Base-by-base conservation (phyloP, 768 basidiomycete genomes). In the Mrakia hoshinonis region DNA sequence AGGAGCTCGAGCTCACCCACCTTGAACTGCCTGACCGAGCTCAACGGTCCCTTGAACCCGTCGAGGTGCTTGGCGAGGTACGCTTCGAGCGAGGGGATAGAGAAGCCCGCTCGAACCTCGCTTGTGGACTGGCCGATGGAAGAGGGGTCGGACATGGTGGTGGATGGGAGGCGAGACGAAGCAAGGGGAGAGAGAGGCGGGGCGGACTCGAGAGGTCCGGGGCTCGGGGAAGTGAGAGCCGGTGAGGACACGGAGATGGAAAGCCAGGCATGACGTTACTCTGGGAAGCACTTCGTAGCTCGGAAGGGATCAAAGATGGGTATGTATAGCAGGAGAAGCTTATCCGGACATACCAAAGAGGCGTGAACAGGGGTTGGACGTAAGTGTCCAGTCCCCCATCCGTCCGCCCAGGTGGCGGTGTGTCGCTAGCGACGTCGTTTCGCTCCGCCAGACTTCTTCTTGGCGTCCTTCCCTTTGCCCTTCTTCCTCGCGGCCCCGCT, bases 21-120 rank as follows among this genome's bases (percentile, higher is more conserved):
- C 81, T 91, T 91, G 84, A 98, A 98, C 80, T 98, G 95, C 82
- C 92, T 90, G 39, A 96, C 86, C 24, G 82, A 80, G 12, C 3
- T 43, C 22, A 95, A 85, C 0, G 91, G 90, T 1, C 85, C 79
- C 61, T 81, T 80, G 66, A 93, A 83, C 0, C 79, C 81, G 18
- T 83, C 79, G 10, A 89, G 85, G 75, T 85, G 80, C 67, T 81
- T 77, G 66, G 81, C 77, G 74, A 97, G 84, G 79, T 90, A 81
- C 48, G 4, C 34, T 34, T 68, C 67, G 7, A 68, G 43, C 3
- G 51, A 55, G 43, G 39, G 39, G 7, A 65, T 18, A 39, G 38
- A 26, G 11, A 65, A 39, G 29, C 36, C 22, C 7, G 63, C 29
- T 13, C 63, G 63, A 9, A 51, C 18, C 34, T 47, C 63, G 63